A percentile compares a stretch with the other conserved stretches of the same genome.
phyloP scores from a whole-genome alignment of 768 basidiomycete species.

The Solioccasus polychromus region DNA sequence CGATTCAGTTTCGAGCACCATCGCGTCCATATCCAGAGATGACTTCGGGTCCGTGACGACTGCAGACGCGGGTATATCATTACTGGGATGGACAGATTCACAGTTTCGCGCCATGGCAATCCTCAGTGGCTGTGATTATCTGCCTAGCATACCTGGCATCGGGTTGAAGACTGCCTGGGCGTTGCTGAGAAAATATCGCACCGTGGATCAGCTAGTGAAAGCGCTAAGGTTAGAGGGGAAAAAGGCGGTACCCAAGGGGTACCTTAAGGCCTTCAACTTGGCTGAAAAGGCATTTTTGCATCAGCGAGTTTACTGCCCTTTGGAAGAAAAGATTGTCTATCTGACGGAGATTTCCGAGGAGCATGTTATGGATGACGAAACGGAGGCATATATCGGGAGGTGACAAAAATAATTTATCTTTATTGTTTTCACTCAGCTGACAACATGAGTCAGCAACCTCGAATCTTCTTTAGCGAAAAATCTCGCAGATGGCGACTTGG shows the following conservation, averaged over 20 bases:
- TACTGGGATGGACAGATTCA: slow-evolving; percentile 84
- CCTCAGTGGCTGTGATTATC: slow-evolving; percentile 89
- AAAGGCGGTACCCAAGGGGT: slow-evolving; percentile 73
- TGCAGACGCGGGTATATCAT: slow-evolving; percentile 59
- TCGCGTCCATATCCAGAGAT: slow-evolving; percentile 60
- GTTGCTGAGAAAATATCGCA: slow-evolving; percentile 80
- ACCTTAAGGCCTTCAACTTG: slow-evolving; percentile 68
- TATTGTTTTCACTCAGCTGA: background rate
- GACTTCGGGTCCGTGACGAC: slow-evolving; percentile 63
- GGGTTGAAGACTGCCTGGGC: slow-evolving; percentile 92
- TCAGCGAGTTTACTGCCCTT: slow-evolving; percentile 88
- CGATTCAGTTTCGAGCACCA: slow-evolving; percentile 63
- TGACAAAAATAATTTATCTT: slow-evolving; percentile 33
- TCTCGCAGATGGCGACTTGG: slow-evolving; percentile 65
- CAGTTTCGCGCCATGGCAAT: slow-evolving; percentile 95
- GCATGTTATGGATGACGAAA: slow-evolving; percentile 52
- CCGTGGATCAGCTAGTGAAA: slow-evolving; percentile 78
- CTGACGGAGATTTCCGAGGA: slow-evolving; percentile 57
- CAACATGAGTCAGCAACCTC: slow-evolving; percentile 53
- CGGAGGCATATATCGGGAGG: slow-evolving; percentile 74
- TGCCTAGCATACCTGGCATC: slow-evolving; percentile 86
- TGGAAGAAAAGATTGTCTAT: slow-evolving; percentile 60
- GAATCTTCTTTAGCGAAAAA: slow-evolving; percentile 60
- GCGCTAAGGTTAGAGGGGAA: slow-evolving; percentile 79
- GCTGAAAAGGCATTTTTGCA: slow-evolving; percentile 93